A percentile compares a stretch with the other conserved stretches of the same genome.
phyloP scores from a whole-genome alignment of 1,284 basidiomycete species.

The Lentinus polychrous region DNA sequence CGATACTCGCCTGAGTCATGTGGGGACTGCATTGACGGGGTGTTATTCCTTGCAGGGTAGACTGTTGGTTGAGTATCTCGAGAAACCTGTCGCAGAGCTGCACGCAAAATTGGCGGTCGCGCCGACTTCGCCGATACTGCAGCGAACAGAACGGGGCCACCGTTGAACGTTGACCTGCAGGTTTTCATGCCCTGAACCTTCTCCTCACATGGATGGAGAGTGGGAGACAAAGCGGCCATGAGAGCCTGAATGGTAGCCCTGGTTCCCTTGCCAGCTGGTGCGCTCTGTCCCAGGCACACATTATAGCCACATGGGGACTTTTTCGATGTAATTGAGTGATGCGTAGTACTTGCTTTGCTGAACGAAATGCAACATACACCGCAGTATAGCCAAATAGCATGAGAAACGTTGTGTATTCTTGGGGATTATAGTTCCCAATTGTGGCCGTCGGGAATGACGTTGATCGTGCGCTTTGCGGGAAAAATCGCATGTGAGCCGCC shows the following conservation, averaged over 20 bases:
- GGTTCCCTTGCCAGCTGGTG: too few relatives aligned
- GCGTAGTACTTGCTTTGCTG: too few relatives aligned
- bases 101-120: slow-evolving; percentile 24
- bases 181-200: too few relatives aligned
- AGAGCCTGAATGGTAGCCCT: too few relatives aligned
- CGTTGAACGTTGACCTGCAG: too few relatives aligned
- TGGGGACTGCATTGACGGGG: neutral
- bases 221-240: too few relatives aligned
- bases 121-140: slow-evolving; percentile 18
- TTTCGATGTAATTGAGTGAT: too few relatives aligned
- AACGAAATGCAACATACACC: too few relatives aligned
- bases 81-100: slow-evolving; percentile 34
- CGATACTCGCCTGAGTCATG: neutral
- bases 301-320: too few relatives aligned
- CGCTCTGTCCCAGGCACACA: neutral
- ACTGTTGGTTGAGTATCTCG: slow-evolving; percentile 39
- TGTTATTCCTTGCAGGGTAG: slow-evolving; percentile 50
- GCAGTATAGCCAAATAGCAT: too few relatives aligned
- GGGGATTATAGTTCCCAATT: neutral
- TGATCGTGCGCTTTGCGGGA: slow-evolving; percentile 1
- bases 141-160: slow-evolving; percentile 17
- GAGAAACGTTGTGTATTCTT: too few relatives aligned
- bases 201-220: too few relatives aligned
- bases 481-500: neutral
- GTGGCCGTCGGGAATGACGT: neutral